phyloP scores from a whole-genome alignment of 768 basidiomycete species.

The Gloeopeniophorella convolvens region DNA sequence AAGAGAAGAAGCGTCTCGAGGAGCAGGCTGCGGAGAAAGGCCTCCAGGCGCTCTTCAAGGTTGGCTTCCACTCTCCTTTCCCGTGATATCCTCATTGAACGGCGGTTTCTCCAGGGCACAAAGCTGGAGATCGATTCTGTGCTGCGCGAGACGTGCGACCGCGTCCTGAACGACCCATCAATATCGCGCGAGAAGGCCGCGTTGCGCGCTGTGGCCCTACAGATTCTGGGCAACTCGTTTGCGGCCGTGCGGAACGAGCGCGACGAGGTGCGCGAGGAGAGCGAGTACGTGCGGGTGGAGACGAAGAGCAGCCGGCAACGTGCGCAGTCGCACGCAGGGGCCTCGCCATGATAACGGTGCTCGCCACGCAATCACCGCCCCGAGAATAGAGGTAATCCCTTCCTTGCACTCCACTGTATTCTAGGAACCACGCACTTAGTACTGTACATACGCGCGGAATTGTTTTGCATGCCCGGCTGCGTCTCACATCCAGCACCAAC shows the following conservation, averaged over 20 bases:
- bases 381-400: background rate
- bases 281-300: constrained; percentile 79
- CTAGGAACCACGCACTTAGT: constrained; percentile 6
- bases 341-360: background rate
- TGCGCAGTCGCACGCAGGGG: background rate
- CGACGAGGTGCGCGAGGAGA: constrained; percentile 44
- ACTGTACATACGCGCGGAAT: too few species aligned
- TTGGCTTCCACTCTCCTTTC: constrained; percentile 23
- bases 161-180: constrained; percentile 55
- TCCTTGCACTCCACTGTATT: constrained; percentile 12
- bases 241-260: constrained; percentile 61
- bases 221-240: constrained; percentile 80
- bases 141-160: constrained; percentile 82
- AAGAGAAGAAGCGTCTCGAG: constrained; percentile 77
- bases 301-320: constrained; percentile 57
- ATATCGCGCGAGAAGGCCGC: constrained; percentile 52
- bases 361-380: background rate
- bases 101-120: constrained; percentile 51
- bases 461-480: background rate
- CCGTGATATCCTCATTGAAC: background rate
- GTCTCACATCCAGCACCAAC: too few species aligned
- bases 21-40: constrained; percentile 94
- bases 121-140: constrained; percentile 90
- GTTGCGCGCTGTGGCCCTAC: constrained; percentile 73
- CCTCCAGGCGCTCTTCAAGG: constrained; percentile 86